These are phyloP conservation scores for Chrysoporthe puriensis DNA, from an alignment of 2,329 filamentous ascomycete genomes.

Conservation along the genomic window DNA sequence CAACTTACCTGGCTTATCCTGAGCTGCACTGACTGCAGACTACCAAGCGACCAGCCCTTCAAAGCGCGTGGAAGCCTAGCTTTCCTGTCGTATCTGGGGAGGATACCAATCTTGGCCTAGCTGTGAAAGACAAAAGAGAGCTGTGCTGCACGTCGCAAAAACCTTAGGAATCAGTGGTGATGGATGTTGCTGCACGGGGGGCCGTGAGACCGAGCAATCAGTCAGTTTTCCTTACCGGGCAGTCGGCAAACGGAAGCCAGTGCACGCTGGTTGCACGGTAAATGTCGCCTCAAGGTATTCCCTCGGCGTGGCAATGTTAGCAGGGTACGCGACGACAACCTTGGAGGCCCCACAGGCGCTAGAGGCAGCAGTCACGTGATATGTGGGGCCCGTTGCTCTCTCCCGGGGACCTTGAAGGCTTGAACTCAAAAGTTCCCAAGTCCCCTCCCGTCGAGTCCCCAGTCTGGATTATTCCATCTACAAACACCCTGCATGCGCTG, in stretches of 20 bases:
- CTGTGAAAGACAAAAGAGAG: background rate
- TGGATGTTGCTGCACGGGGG: slow-evolving; percentile 1
- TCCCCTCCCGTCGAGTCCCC: background rate
- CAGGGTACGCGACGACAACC: slow-evolving; percentile 6
- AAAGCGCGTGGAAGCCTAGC: background rate
- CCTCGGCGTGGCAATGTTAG: slow-evolving; percentile 4
- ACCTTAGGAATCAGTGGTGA: background rate
- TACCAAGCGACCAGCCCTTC: background rate
- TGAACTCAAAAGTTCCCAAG: background rate
- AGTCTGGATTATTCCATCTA: too few species aligned
- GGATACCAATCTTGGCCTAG: background rate
- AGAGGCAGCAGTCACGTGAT: slow-evolving; percentile 3
- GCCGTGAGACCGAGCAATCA: slow-evolving; percentile 10
- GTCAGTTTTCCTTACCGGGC: slow-evolving; percentile 9
- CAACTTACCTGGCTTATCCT: slow-evolving; percentile 4
- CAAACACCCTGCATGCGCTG: background rate
- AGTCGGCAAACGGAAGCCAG: slow-evolving; percentile 14
- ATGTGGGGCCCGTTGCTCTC: background rate
- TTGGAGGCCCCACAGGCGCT: background rate
- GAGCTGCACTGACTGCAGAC: background rate
- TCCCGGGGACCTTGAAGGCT: background rate
- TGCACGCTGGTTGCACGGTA: background rate
- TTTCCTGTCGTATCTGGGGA: background rate
- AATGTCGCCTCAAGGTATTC: slow-evolving; percentile 3
- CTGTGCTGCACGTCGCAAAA: background rate